Evolutionary conservation across 148 eudicot genomes (phyloP).

Genomic region (Salicornia ramosissima): DNA sequence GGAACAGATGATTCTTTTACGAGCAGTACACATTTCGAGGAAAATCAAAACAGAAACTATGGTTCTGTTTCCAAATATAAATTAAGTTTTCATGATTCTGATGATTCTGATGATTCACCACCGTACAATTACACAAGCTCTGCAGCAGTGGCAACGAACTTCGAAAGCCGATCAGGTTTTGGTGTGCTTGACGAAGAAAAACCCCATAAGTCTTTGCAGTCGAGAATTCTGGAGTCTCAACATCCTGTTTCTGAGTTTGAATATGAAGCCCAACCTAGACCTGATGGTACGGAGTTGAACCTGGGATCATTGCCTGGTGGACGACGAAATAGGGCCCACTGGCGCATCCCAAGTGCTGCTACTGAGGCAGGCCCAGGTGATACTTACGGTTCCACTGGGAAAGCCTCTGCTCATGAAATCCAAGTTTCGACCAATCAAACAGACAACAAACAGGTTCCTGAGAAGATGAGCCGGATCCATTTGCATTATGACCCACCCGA

Average conservation of each 20-base stretch:
- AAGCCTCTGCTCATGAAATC: constrained; percentile 14
- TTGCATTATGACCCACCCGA: constrained; percentile 28
- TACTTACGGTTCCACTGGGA: constrained; percentile 19
- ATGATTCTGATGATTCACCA: constrained; percentile 18
- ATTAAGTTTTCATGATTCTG: constrained; percentile 17
- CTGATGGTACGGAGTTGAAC: constrained; percentile 42
- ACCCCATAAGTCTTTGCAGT: constrained; percentile 21
- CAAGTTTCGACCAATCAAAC: constrained; percentile 14
- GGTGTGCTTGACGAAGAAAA: constrained; percentile 17
- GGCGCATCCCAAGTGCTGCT: constrained; percentile 35
- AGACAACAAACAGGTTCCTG: constrained; percentile 15
- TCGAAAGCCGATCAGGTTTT: constrained; percentile 11
- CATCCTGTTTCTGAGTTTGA: constrained; percentile 26
- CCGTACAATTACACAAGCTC: constrained; percentile 15
- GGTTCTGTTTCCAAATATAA: constrained; percentile 22
- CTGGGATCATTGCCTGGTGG: constrained; percentile 63
- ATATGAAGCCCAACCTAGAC: constrained; percentile 27
- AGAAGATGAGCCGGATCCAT: constrained; percentile 15
- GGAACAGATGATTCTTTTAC: constrained; percentile 2
- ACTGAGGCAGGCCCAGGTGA: constrained; percentile 19
- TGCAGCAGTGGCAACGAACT: constrained; percentile 25
- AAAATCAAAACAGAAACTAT: constrained; percentile 16
- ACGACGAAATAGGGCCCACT: constrained; percentile 47
- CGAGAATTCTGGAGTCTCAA: constrained; percentile 23
- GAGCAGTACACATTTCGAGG: constrained; percentile 12